Conservation (phyloP, 345 rosid species). For the Psidium guajava region DNA sequence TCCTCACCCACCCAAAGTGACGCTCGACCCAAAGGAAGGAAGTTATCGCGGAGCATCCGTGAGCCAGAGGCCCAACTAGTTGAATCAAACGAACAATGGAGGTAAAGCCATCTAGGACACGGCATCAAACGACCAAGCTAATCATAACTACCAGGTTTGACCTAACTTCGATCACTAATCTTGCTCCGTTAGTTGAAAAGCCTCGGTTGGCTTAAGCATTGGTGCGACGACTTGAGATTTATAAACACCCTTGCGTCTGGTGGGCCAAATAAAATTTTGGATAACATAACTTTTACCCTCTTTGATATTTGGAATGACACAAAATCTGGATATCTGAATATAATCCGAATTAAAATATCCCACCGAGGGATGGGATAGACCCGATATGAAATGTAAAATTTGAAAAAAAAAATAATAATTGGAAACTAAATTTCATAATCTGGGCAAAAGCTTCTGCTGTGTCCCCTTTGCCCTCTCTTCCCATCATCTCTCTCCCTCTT, state of each 20-base stretch:
- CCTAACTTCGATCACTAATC: neutral
- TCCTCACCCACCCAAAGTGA: neutral
- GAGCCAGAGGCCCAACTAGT: neutral
- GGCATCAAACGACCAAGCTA: neutral
- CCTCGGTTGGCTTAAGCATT: neutral
- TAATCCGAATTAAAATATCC: no score
- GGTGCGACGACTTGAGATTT: neutral
- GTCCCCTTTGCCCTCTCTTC: no score
- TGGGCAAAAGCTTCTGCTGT: no score
- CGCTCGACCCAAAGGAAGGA: neutral
- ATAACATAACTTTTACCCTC: no score
- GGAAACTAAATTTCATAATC: no score
- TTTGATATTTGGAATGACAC: no score
- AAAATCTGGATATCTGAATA: no score
- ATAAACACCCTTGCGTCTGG: neutral
- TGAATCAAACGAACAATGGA: neutral
- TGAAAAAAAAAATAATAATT: no score
- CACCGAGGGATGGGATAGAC: no score
- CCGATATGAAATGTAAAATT: no score
- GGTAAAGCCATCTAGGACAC: neutral
- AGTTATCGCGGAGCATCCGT: neutral
- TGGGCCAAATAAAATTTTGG: no score
- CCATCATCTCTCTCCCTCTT: no score
- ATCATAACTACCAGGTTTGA: fast-evolving
- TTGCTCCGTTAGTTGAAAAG: neutral